These are phyloP conservation scores for Coriolopsis trogii DNA, from an alignment of 1,284 basidiomycete species.

Conservation along the genomic window DNA sequence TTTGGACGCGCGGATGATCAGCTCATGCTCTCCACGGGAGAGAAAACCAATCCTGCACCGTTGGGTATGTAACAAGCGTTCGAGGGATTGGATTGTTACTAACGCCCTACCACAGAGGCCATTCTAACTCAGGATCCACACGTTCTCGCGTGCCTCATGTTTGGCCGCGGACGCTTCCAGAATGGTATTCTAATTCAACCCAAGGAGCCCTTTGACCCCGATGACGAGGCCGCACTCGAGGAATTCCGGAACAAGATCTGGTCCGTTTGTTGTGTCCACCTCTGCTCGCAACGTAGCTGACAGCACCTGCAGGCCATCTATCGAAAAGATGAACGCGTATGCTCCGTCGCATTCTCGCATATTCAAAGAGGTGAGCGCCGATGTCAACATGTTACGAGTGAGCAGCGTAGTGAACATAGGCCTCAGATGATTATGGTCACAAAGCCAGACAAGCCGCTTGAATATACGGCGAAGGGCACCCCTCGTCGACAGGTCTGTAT, in stretches of 20 bases:
- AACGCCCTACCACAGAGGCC: slow-evolving; percentile 22
- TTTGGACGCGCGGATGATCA: slow-evolving; percentile 54
- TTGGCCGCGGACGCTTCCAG: slow-evolving; percentile 40
- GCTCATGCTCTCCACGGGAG: slow-evolving; percentile 53
- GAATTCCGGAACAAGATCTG: slow-evolving; percentile 36
- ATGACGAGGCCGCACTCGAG: slow-evolving; percentile 22
- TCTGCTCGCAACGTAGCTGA: background rate
- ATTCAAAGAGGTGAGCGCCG: slow-evolving; percentile 36
- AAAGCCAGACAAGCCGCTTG: slow-evolving; percentile 32
- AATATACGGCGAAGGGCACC: slow-evolving; percentile 38
- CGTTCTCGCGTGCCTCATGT: slow-evolving; percentile 35
- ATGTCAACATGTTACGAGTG: background rate
- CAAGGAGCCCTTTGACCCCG: slow-evolving; percentile 27
- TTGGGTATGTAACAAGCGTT: slow-evolving; percentile 24
- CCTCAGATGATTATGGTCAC: slow-evolving; percentile 38
- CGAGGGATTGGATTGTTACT: background rate
- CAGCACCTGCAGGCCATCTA: slow-evolving; percentile 34
- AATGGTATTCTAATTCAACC: slow-evolving; percentile 38
- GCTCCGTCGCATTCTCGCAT: slow-evolving; percentile 43
- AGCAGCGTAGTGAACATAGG: background rate
- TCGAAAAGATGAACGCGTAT: slow-evolving; percentile 40
- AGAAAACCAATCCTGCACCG: slow-evolving; percentile 44
- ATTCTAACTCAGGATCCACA: slow-evolving; percentile 33
- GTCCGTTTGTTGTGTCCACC: slow-evolving; percentile 18
- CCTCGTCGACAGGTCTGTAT: slow-evolving; percentile 36